Percentiles rank a stretch among this genome's conserved stretches.
Conservation (phyloP, 768 basidiomycete species). For the Tephrocybe sp. region DNA sequence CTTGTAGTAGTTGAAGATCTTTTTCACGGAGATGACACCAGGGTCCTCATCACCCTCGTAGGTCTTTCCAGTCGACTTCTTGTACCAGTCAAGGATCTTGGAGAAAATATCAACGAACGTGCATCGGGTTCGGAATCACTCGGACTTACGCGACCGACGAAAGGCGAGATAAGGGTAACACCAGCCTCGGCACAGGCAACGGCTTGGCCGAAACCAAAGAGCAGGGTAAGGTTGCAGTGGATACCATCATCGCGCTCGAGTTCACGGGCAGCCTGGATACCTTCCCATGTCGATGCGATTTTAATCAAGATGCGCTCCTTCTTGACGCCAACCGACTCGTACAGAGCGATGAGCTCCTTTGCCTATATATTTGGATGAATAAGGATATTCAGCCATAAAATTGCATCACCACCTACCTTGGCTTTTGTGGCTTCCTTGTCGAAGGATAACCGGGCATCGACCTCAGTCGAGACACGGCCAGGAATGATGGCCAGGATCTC, state of each 20-base stretch:
- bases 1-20: slow-evolving; percentile 99
- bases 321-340: slow-evolving; percentile 90
- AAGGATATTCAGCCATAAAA: background rate
- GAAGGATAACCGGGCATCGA: slow-evolving; percentile 96
- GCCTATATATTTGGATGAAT: slow-evolving; percentile 43
- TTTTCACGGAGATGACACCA: slow-evolving; percentile 93
- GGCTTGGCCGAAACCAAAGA: slow-evolving; percentile 98
- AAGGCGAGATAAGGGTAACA: slow-evolving; percentile 98
- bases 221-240: slow-evolving; percentile 98
- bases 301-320: slow-evolving; percentile 98
- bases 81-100: slow-evolving; percentile 99
- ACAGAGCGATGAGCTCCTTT: slow-evolving; percentile 88
- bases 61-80: slow-evolving; percentile 82
- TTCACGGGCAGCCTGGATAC: slow-evolving; percentile 97
- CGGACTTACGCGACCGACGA: slow-evolving; percentile 87
- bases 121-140: slow-evolving; percentile 13
- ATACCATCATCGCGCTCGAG: slow-evolving; percentile 91
- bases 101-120: slow-evolving; percentile 9
- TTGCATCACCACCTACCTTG: slow-evolving; percentile 49
- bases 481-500: slow-evolving; percentile 95
- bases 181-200: slow-evolving; percentile 98
- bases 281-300: slow-evolving; percentile 99
- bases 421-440: slow-evolving; percentile 91
- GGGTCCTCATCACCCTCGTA: slow-evolving; percentile 94
- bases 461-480: slow-evolving; percentile 98